These are phyloP conservation scores for Eimeria sp. DNA, from an alignment of 169 alveolate species.

Conservation along the genomic window DNA sequence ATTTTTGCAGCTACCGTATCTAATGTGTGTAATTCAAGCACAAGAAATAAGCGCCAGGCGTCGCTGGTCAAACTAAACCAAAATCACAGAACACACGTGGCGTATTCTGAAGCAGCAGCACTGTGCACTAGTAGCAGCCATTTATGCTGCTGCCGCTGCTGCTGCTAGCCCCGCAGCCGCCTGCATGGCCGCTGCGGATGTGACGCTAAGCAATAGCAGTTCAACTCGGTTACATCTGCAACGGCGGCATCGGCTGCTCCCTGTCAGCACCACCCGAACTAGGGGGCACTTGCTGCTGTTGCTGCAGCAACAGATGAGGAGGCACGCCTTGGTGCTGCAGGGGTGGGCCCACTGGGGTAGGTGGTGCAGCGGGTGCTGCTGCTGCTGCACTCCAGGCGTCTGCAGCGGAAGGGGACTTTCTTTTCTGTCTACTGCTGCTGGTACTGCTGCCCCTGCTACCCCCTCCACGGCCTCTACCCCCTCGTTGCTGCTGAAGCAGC, in stretches of 20 bases:
- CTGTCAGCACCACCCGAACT: conserved; percentile 25
- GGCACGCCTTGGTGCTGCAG: conserved; percentile 30
- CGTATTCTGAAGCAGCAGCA: conserved; percentile 7
- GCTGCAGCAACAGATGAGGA: conserved; percentile 47
- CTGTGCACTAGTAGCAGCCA: conserved; percentile 24
- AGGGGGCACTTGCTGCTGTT: conserved; percentile 55
- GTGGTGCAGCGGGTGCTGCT: conserved; percentile 44
- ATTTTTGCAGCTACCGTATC: neutral
- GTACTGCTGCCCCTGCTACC: conserved; percentile 64
- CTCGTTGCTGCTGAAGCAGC: conserved; percentile 11
- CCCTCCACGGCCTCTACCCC: conserved; percentile 56
- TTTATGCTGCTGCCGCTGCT: conserved; percentile 8
- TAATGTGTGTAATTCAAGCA: neutral
- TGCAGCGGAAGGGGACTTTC: conserved; percentile 45
- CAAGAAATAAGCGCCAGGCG: conserved; percentile 26
- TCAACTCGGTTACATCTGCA: conserved; percentile 22
- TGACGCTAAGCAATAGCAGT: neutral
- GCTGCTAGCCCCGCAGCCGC: conserved; percentile 48
- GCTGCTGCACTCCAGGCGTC: conserved; percentile 51
- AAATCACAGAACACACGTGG: conserved; percentile 4
- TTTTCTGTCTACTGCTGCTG: conserved; percentile 45
- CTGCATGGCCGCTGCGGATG: conserved; percentile 17
- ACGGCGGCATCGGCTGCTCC: conserved; percentile 36
- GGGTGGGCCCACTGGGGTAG: conserved; percentile 5
- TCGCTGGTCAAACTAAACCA: conserved; percentile 19